Evolutionary conservation across 1,284 basidiomycete genomes (phyloP).

Genomic region (Ustilago xerochloae): DNA sequence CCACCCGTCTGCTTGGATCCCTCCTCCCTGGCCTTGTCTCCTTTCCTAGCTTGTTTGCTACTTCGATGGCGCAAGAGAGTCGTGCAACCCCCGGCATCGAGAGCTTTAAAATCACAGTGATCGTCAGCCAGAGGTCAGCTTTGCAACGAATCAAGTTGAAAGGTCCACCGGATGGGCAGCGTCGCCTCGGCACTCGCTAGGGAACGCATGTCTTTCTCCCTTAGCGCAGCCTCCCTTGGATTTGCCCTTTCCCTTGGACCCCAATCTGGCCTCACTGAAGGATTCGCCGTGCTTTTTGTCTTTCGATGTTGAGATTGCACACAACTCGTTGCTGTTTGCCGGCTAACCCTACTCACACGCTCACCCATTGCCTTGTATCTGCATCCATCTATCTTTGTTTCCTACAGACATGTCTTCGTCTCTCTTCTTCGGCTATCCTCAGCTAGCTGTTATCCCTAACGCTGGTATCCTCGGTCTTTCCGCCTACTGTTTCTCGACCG

Average conservation of each 20-base stretch:
- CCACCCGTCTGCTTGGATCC: too few species aligned
- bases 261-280: background rate
- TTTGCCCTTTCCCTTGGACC: background rate
- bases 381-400: background rate
- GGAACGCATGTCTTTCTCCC: too few species aligned
- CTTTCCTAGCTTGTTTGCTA: too few species aligned
- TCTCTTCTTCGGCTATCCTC: conserved; percentile 66
- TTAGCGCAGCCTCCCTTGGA: too few species aligned
- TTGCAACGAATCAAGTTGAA: too few species aligned
- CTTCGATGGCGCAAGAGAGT: too few species aligned
- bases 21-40: too few species aligned
- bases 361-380: background rate
- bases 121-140: too few species aligned
- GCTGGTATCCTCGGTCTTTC: conserved; percentile 64
- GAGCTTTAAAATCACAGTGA: too few species aligned
- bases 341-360: conserved; percentile 28
- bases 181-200: too few species aligned
- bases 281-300: background rate
- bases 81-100: too few species aligned
- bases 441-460: conserved; percentile 66
- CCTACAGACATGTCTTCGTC: conserved; percentile 66
- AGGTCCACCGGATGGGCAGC: too few species aligned
- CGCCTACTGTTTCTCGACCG: conserved; percentile 65
- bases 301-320: conserved; percentile 7
- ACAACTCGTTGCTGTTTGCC: conserved; percentile 8